These are phyloP conservation scores for Delphinella strobiligena DNA, from an alignment of 2,329 filamentous ascomycete genomes.

Conservation along the genomic window DNA sequence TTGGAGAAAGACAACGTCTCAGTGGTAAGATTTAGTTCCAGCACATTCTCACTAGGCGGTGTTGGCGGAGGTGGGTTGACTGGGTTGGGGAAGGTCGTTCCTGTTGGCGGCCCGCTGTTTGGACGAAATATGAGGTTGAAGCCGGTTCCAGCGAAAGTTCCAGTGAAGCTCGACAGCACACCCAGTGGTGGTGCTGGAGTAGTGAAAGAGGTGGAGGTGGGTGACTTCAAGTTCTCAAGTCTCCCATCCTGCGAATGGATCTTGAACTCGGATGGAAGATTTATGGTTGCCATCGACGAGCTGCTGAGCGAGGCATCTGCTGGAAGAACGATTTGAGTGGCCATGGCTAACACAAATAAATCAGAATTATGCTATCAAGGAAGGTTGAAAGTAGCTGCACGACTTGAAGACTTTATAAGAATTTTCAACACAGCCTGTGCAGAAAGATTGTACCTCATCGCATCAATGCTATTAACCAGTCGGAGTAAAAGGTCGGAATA, in stretches of 20 bases:
- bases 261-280: neutral
- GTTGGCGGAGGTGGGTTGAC: conserved; percentile 13
- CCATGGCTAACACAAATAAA: neutral
- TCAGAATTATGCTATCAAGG: no score
- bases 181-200: neutral
- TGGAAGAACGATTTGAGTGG: neutral
- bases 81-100: conserved; percentile 11
- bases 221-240: neutral
- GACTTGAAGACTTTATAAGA: no score
- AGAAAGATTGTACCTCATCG: no score
- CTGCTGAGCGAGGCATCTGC: neutral
- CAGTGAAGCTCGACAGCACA: conserved; percentile 4
- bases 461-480: no score
- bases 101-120: conserved; percentile 10
- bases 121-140: conserved; percentile 31
- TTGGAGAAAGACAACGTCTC: conserved; percentile 23
- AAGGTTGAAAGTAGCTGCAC: no score
- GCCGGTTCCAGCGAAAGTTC: conserved; percentile 22
- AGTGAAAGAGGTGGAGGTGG: neutral
- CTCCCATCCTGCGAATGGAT: neutral
- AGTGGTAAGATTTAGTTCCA: conserved; percentile 28
- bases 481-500: no score
- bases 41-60: conserved; percentile 15
- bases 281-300: neutral
- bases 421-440: no score